Base-by-base conservation (phyloP, 345 rosid genomes). In the Lenwebbia sp. region DNA sequence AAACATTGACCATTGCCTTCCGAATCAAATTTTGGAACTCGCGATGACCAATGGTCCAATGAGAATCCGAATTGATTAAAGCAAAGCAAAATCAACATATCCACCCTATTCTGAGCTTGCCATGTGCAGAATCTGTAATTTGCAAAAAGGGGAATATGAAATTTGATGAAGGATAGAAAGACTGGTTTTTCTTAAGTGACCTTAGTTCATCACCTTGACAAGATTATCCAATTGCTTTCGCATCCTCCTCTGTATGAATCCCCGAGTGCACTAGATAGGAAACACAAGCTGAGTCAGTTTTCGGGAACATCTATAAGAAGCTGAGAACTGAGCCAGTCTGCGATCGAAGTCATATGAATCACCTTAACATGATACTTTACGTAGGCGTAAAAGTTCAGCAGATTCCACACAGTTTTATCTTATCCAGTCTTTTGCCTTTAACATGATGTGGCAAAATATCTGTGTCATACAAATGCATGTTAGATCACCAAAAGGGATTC, bases 291-390 rank as follows among this genome's bases (percentile, higher is more conserved):
- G 47, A 37, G 47, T 70, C 78, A 33, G 47, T 70, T 58, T 41
- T 47, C 55, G 41, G 86, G 85, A 75, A 90, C 87, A 82, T 74
- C 47, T 65, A 84, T 84, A 82, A 21, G 60, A 25, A 54, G 82
- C 33, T 33, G 33, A 65, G 51, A 37, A 87, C 21, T 41, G 14
- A 55, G 13, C n/a, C 3, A 40, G 49, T 78, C 23, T 55, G 25
- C 49, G 54, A 65, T 70, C 6, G 78, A 44, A 56, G 84, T 33
- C 70, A 83, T 56, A 22, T 15, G 78, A 2, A 19, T 74, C 92
- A 97, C 98, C 99, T 96, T 96, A 21, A 96, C 92, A 51, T 97
- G 96, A 87, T 91, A 92, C 90, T 94, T 96, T 57, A 94, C 95
- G 56, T 91, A 92, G 82, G 96, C 92, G 83, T 95, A 90, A 93